Conservation (phyloP, 306 rosid species). For the Vigna trinervia region DNA sequence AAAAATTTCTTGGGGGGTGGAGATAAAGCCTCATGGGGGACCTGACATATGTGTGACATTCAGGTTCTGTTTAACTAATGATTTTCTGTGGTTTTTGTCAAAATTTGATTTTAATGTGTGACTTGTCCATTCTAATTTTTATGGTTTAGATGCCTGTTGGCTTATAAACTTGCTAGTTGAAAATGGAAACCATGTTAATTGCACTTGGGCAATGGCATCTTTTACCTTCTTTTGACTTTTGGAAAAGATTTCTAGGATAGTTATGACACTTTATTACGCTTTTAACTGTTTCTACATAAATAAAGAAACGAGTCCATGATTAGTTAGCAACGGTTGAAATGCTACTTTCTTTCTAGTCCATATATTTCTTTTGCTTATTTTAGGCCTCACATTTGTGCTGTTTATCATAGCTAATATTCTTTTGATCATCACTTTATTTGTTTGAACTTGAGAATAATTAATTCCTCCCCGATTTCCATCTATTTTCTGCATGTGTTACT, state of each 20-base stretch:
- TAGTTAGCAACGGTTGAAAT: neutral
- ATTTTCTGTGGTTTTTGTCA: neutral
- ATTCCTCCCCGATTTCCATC: neutral
- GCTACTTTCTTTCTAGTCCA: slow-evolving; percentile 8
- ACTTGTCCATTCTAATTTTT: slow-evolving; percentile 8
- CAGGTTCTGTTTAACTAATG: slow-evolving; percentile 14
- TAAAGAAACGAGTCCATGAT: neutral
- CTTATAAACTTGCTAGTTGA: neutral
- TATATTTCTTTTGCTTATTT: slow-evolving; percentile 29
- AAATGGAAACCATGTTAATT: neutral
- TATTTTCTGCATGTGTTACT: neutral
- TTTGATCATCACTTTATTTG: neutral
- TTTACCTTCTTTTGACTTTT: slow-evolving; percentile 32
- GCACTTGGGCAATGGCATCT: neutral
- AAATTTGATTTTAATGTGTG: slow-evolving; percentile 13
- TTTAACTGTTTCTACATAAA: neutral
- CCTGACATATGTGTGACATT: slow-evolving; percentile 13
- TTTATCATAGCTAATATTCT: neutral
- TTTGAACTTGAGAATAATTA: slow-evolving; percentile 13
- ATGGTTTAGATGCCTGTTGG: slow-evolving; percentile 5
- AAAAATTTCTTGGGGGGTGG: slow-evolving; percentile 30
- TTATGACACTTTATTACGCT: neutral
- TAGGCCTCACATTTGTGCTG: slow-evolving; percentile 49
- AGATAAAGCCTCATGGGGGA: slow-evolving; percentile 24
- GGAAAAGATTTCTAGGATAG: neutral